Base-by-base conservation (phyloP, 345 rosid species). In the Nasturtium officinale region DNA sequence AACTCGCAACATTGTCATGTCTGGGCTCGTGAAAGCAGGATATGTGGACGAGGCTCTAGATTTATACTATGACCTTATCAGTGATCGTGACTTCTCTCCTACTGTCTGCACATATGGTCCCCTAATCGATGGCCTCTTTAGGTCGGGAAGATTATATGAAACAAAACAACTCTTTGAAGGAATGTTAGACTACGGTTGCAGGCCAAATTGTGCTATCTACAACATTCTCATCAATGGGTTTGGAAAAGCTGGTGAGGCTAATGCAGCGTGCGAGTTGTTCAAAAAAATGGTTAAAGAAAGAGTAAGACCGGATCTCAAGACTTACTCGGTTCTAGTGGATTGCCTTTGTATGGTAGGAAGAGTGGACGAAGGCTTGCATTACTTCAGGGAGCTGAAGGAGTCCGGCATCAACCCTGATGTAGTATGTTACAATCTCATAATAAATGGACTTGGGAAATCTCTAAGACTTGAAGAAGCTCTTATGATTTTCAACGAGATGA, bases 21-120 rank as follows among this genome's bases (percentile, higher is more conserved):
- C 93, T 0, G 83, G 83, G 72, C 85, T 89, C 10, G 91, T 87
- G 71, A 94, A 85, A 60, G 80, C 83, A 2, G 78, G 85, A 57
- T 60, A 61, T 65, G 73, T 94, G 37, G 91, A 91, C 21, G 81
- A 77, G 69, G 97, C 95, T 62, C 73, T 91, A 77, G 86, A 88
- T 74, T 68, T 88, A 52, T 91, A 78, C 80, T 91, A 83, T 75
- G 85, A 89, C 77, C 95, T 91, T 40, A 23, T 85, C 61, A 88
- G 98, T 62, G 77, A 78, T 66, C 74, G 82, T 29, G 90, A 85
- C 58, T 87, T 91, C 83, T 80, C 79, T 76, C 97, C 97, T 11
- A 87, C 90, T 50, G 87, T 84, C 28, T 88, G 91, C 74, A 91
- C 98, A n/a, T 91, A 85, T 47, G 96, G 95, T 26, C 97, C 95